Base-by-base conservation (phyloP, 345 rosid genomes). In the Zanthoxylum bungeanum region DNA sequence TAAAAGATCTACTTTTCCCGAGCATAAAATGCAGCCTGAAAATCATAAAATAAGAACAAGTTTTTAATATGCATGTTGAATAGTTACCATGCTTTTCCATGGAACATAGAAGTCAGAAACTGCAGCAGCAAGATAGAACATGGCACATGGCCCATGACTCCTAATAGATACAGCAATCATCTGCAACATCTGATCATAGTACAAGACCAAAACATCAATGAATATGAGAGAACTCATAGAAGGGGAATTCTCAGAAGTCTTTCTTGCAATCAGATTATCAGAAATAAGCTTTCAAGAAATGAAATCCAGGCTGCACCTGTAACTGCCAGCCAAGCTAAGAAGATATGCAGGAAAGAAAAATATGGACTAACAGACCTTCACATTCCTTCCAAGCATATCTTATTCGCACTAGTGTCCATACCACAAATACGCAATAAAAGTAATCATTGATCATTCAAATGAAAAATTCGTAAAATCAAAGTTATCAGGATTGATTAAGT, bases 51-150 rank as follows among this genome's bases (percentile, higher is more conserved):
- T 9, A 55, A 22, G 21, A n/a, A 14, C 11, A 66, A 52, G 49
- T 51, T 33, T 12, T 53, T 27, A 25, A 24, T 68, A 52, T 53
- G 34, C 24, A 24, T 22, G 9, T 56, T 27, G 51, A 60, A 61
- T 33, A 56, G 77, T 87, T 92, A 92, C 98, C 97, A 92, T 88
- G 87, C 88, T 88, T 27, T 81, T 68, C 99, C 99, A 95, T n/a
- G 98, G 97, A 66, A 88, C 92, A 73, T 92, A 90, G 68, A 94
- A 94, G 81, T 90, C 98, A 7, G 98, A 94, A 19, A 89, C 97
- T 21, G 98, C 99, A 76, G 98, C 97, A 62, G 98, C 97, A 60
- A 88, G 93, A 85, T 89, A 90, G 81, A 89, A 92, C 89, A 89
- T 84, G 31, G 89, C 86, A 77, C 17, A 60, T 36, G 84, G 82